A percentile compares a stretch with the other conserved stretches of the same genome.
These are phyloP conservation scores for Monascus purpureus DNA, from an alignment of 495 filamentous ascomycete species.

Conservation along the genomic window DNA sequence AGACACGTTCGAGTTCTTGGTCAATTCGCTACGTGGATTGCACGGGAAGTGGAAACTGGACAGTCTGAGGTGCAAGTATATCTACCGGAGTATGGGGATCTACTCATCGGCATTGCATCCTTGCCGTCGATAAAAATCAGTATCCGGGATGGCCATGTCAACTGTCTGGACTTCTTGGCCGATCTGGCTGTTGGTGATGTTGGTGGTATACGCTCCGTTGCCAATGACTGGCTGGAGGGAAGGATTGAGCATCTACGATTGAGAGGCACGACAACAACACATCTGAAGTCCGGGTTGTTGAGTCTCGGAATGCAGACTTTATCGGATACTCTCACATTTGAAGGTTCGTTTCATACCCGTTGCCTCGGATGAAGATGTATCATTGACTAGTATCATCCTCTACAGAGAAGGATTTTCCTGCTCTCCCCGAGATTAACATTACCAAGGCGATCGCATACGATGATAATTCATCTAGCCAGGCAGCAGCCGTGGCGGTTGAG, in stretches of 20 bases:
- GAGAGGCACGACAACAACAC: conserved; percentile 52
- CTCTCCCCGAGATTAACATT: conserved; percentile 65
- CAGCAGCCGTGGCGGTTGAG: conserved; percentile 62
- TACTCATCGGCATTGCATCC: conserved; percentile 60
- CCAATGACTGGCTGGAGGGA: conserved; percentile 78
- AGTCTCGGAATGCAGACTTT: conserved; percentile 59
- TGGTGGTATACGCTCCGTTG: conserved; percentile 65
- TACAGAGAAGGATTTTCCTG: conserved; percentile 51
- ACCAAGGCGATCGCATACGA: conserved; percentile 64
- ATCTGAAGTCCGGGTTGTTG: conserved; percentile 64
- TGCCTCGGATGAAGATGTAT: too few relatives aligned
- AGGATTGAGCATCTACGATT: conserved; percentile 52
- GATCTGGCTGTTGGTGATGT: conserved; percentile 62
- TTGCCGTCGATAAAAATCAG: conserved; percentile 60
- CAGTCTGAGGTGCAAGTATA: conserved; percentile 60
- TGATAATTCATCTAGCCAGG: conserved; percentile 28
- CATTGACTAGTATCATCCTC: too few relatives aligned
- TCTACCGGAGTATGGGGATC: conserved; percentile 68
- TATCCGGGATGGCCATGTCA: conserved; percentile 63
- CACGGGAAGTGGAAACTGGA: conserved; percentile 52
- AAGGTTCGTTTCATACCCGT: conserved; percentile 72
- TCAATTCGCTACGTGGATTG: conserved; percentile 68
- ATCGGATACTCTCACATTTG: conserved; percentile 55
- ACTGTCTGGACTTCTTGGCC: conserved; percentile 60
- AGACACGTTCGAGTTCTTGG: conserved; percentile 59